Base-by-base conservation (phyloP, 345 rosid species). In the Syzygium jambos region DNA sequence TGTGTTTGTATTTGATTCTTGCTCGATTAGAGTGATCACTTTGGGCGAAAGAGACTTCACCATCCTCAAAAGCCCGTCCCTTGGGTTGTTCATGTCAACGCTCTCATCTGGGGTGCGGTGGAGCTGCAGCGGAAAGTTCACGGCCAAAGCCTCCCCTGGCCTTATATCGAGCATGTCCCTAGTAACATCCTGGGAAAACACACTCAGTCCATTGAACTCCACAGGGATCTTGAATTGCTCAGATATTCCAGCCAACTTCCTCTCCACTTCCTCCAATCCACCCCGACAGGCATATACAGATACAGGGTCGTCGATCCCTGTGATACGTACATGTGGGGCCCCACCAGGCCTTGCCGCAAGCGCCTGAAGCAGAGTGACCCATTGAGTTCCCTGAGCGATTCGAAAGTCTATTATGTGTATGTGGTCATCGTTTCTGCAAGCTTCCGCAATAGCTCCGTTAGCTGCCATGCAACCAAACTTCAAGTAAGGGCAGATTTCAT, bases 391-490 rank as follows among this genome's bases (percentile, higher is more conserved):
- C 86, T 94, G 93, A 84, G 91, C 91, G 53, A 94, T 95, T 87
- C 92, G 94, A 90, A 95, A 95, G 91, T 95, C 98, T 7, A 95
- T 65, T 65, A 95, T 93, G 88, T 95, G 98, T 73, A 95, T 93
- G 52, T 78, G 90, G 61, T 92, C 91, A 84, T 93, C 95, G 21
- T 90, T 89, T 90, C 90, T 92, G 93, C 96, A 95, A 34, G 96
- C 95, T 84, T 94, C 96, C n/a, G 96, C 96, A 85, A 94, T 95
- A 56, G 98, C 95, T 19, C 95, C 96, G 11, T 95, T 95, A 78
- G 95, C 98, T 56, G 95, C 98, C 96, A 95, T 92, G 94, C 93
- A 93, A 49, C 98, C 95, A 78, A 95, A 94, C 92, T 95, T 94
- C 89, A 95, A 85, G 89, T 94, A 94, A 10, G 98, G 96, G 90